Base-by-base conservation (phyloP, 2,329 filamentous ascomycete genomes). In the Colletotrichum salicis region DNA sequence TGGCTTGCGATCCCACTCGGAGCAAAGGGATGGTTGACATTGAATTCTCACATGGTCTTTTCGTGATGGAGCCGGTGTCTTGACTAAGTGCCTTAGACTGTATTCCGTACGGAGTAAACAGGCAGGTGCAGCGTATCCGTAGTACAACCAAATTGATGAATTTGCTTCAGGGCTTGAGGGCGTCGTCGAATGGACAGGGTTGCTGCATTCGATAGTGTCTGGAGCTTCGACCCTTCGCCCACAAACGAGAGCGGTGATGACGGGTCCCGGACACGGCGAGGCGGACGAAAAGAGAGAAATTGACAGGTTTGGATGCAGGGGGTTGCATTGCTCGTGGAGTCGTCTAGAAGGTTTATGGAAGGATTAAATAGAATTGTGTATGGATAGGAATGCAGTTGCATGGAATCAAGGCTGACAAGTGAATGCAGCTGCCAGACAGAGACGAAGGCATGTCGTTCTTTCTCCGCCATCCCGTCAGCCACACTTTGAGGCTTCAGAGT, bases 371-470 rank as follows among this genome's bases (percentile, higher is more conserved):
- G 27, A 59, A 60, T 64, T 22, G 33, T 52, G 52, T 51, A 35
- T 35, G 35, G 33, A n/a, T 19, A 35, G 51, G 35, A 51, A 13
- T 24, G 27, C 33, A 48, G 27, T 57, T 15, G 22, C 60, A 33
- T n/a, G 51, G 13, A 4, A 48, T n/a, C 7, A 51, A 55, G 55
- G 41, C 52, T 60, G 64, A 51, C 67, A 72, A 70, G 67, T 72
- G 70, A 37, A 12, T 29, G 67, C 70, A 72, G 67, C 67, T 72
- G 70, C 31, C 67, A 61, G 37, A 37, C 37, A 29, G 56, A 24
- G 41, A 13, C 4, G 37, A 24, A 22, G 24, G 41, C 54, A 24
- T 5, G 57, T 33, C 29, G 5, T 24, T 58, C 55, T 52, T 58
- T 27, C 31, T 37, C 51, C 55, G 35, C 54, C 48, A 29, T 41